These are phyloP conservation scores for Colletotrichum magnum DNA, from an alignment of 2,329 filamentous ascomycete genomes.

Conservation along the genomic window DNA sequence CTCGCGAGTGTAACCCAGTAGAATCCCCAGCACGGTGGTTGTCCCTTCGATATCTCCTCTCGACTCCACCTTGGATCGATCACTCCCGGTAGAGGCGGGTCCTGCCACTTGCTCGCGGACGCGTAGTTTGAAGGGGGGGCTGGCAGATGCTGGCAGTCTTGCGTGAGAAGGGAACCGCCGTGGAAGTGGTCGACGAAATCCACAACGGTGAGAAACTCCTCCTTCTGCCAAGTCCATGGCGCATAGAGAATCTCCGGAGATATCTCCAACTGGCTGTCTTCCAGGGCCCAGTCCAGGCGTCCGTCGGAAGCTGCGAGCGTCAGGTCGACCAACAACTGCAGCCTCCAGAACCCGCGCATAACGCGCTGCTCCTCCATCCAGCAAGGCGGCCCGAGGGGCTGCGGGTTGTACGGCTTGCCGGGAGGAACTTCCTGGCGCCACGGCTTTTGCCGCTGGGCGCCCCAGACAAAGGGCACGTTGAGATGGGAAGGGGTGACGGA, in stretches of 20 bases:
- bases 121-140: background rate
- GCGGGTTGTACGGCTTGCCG: conserved; percentile 3
- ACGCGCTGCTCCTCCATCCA: conserved; percentile 35
- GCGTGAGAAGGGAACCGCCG: background rate
- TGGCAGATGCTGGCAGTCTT: background rate
- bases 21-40: background rate
- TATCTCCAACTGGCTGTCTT: background rate
- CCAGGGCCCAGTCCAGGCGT: background rate
- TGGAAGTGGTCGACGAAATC: conserved; percentile 21
- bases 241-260: background rate
- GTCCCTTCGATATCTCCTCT: background rate
- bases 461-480: conserved; percentile 4
- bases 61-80: background rate
- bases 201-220: conserved; percentile 27
- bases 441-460: background rate
- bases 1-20: background rate
- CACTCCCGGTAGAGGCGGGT: background rate
- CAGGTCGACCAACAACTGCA: conserved; percentile 23
- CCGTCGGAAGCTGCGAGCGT: background rate
- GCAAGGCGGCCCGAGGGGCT: background rate
- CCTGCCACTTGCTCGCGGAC: conserved; percentile 8
- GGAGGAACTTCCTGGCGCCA: conserved; percentile 7
- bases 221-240: conserved; percentile 17
- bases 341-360: conserved; percentile 32
- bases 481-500: conserved; percentile 14